A percentile compares a stretch with the other conserved stretches of the same genome.
Evolutionary conservation across 495 filamentous ascomycete genomes (phyloP).

Genomic region (Podospora bellae-mahoneyi): DNA sequence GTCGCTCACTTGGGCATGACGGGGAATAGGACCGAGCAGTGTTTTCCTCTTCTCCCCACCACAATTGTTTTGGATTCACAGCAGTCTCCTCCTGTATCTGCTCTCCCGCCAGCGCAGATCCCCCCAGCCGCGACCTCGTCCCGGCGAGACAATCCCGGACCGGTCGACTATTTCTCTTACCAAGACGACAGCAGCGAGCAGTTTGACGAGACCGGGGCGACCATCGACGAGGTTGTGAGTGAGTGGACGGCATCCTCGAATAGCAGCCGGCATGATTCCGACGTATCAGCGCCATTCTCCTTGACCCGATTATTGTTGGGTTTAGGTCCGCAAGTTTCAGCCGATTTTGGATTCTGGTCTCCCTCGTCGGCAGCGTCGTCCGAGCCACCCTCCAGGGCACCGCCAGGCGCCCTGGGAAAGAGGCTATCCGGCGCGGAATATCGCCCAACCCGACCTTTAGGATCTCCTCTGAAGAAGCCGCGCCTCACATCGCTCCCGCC

Average conservation of each 20-base stretch:
- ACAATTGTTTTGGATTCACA: constrained; percentile 12
- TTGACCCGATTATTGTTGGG: constrained; percentile 13
- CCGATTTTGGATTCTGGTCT: constrained; percentile 5
- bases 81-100: constrained; percentile 11
- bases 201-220: constrained; percentile 10
- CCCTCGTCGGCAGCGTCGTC: constrained; percentile 4
- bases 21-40: constrained; percentile 15
- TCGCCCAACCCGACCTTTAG: constrained; percentile 12
- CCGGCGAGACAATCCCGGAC: constrained; percentile 16
- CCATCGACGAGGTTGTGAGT: constrained; percentile 3
- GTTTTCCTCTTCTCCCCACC: constrained; percentile 17
- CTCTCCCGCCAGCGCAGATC: constrained; percentile 9
- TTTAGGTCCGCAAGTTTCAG: background rate
- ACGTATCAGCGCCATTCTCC: constrained; percentile 7
- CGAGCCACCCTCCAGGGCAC: constrained; percentile 6
- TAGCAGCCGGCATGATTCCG: constrained; percentile 29
- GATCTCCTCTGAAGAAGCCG: constrained; percentile 27
- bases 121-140: constrained; percentile 8
- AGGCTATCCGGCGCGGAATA: constrained; percentile 16
- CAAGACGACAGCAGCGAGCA: constrained; percentile 1
- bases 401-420: constrained; percentile 18
- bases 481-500: constrained; percentile 31
- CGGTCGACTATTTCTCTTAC: constrained; percentile 7
- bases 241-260: constrained; percentile 16
- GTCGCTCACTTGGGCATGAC: constrained; percentile 22